Evolutionary conservation across 495 filamentous ascomycete species (phyloP), one percentile per base, ranked within the genome.

Genomic region (Penicillium tannophilum): DNA sequence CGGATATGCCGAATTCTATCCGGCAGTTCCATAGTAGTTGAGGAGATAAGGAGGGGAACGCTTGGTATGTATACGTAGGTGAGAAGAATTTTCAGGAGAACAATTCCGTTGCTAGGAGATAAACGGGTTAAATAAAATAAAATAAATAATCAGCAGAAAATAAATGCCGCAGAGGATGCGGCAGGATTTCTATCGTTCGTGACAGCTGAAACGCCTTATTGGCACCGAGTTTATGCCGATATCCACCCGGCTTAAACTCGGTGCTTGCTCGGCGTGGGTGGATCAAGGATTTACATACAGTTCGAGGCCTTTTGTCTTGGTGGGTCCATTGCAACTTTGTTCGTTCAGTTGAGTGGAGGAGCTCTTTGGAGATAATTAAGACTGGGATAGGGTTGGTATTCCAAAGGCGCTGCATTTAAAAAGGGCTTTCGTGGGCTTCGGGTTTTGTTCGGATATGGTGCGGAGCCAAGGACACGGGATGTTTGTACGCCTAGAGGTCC

Each of bases 201-300:
- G 28, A 28, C 6, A 28, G 28, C 28, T 36, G 33, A 36, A 36
- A 36, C 33, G 12, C 10, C 33, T 41, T 41, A 12, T 17, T 17
- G 5, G 16, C 39, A 4, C 57, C 57, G 51, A 60, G 57, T 19
- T 54, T 49, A 17, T 11, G 19, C 62, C 62, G 62, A 35, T 8
- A 30, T 55, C n/a, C 51, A 49, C 51, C 26, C 58, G 58, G 59
- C 16, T 26, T 17, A 48, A 52, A 11, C 46, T 64, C 58, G 62
- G 62, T 8, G 23, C 41, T 59, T 24, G 42, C 26, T 48, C 39
- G 39, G 39, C 3, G 17, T 41, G 10, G 1, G 36, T 4, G 16
- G 3, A 11, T 36, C 9, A 11, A 14, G 4, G 28, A 4, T 28
- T 23, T 23, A 23, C 20, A 23, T 23, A 23, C 20, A 28, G 28